These are phyloP conservation scores for Aspergillus versicolor DNA, from an alignment of 2,329 filamentous ascomycete species.

Conservation along the genomic window DNA sequence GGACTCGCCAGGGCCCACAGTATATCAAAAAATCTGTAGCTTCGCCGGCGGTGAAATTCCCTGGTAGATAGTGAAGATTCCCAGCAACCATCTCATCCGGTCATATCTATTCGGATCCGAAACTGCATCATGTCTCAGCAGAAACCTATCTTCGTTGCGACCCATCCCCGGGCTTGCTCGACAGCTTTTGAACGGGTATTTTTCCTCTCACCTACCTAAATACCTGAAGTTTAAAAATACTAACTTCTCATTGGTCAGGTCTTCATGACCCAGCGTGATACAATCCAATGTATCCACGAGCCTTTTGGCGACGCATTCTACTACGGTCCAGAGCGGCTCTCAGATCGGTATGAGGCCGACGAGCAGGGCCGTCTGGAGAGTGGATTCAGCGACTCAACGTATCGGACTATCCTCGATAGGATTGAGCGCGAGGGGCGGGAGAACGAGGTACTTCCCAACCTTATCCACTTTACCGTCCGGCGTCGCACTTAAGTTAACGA, in stretches of 20 bases:
- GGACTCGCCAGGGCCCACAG: not conserved
- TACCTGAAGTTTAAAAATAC: not conserved
- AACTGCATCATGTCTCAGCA: slow-evolving; percentile 66
- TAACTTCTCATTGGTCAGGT: slow-evolving; percentile 58
- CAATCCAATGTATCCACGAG: slow-evolving; percentile 83
- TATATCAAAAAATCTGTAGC: slow-evolving; percentile 13
- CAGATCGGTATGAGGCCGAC: slow-evolving; percentile 74
- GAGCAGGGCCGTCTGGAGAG: slow-evolving; percentile 46
- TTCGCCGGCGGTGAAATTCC: slow-evolving; percentile 23
- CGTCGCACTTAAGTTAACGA: slow-evolving; percentile 41
- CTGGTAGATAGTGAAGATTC: slow-evolving; percentile 19
- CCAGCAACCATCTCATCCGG: not conserved
- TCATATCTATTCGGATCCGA: not conserved
- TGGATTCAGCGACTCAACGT: slow-evolving; percentile 47
- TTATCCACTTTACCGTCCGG: not conserved
- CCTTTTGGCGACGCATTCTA: slow-evolving; percentile 97
- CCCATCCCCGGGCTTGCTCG: slow-evolving; percentile 91
- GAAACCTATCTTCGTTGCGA: slow-evolving; percentile 87
- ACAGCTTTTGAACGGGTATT: slow-evolving; percentile 93
- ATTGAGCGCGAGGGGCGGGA: slow-evolving; percentile 71
- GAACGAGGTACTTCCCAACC: slow-evolving; percentile 38
- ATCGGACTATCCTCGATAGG: slow-evolving; percentile 68
- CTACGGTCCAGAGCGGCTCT: slow-evolving; percentile 86
- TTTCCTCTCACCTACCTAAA: not conserved
- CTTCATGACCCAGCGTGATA: slow-evolving; percentile 90